phyloP scores from a whole-genome alignment of 108 stramenopile genomes.

The Nitzschia inconspicua region DNA sequence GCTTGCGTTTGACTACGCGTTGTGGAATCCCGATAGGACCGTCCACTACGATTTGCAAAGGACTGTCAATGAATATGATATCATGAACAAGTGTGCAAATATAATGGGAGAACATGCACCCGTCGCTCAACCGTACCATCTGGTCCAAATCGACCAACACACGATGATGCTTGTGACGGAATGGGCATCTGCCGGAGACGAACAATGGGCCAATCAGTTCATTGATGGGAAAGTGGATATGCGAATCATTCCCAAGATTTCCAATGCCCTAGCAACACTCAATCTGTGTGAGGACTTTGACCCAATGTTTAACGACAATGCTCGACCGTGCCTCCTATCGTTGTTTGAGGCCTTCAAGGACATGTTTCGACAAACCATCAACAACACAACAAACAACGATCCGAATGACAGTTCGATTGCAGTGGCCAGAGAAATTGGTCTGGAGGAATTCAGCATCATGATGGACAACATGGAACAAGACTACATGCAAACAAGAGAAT shows the following conservation, averaged over 20 bases:
- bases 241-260: conserved; percentile 35
- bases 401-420: conserved; percentile 2
- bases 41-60: conserved; percentile 10
- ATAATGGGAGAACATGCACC: too few species aligned
- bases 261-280: conserved; percentile 30
- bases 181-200: conserved; percentile 40
- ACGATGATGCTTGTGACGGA: conserved; percentile 39
- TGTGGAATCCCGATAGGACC: conserved; percentile 21
- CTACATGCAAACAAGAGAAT: conserved; percentile 20
- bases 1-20: conserved; percentile 22
- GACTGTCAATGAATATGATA: conserved; percentile 12
- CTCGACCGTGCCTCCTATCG: background rate
- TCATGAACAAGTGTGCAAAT: too few species aligned
- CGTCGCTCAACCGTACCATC: background rate
- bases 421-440: conserved; percentile 29
- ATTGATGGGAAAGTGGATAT: conserved; percentile 42
- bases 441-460: conserved; percentile 42
- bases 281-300: conserved; percentile 24
- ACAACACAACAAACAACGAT: conserved; percentile 15
- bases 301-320: conserved; percentile 36
- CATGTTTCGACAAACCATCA: conserved; percentile 8
- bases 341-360: conserved; percentile 7
- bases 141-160: conserved; percentile 14
- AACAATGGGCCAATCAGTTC: conserved; percentile 39
- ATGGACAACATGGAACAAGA: conserved; percentile 31